These are phyloP conservation scores for Gardenia jasminoides DNA, from an alignment of 257 asterid species.

Conservation along the genomic window DNA sequence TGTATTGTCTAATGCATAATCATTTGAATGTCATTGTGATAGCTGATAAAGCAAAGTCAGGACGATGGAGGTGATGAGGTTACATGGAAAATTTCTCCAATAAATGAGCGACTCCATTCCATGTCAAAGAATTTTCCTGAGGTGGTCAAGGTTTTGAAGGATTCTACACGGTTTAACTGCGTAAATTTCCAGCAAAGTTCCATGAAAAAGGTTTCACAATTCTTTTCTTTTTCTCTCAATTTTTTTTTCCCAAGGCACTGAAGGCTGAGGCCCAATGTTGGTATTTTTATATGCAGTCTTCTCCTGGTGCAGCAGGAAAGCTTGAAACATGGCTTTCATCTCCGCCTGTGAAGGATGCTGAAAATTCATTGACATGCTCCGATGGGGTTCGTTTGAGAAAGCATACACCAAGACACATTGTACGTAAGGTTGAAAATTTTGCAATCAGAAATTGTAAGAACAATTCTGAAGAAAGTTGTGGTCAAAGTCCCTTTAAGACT, in stretches of 20 bases:
- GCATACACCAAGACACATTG: slow-evolving; percentile 25
- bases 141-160: slow-evolving; percentile 66
- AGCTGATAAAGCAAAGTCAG: slow-evolving; percentile 95
- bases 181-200: slow-evolving; percentile 68
- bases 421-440: slow-evolving; percentile 33
- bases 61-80: slow-evolving; percentile 84
- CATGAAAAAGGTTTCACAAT: slow-evolving; percentile 47
- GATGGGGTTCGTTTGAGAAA: slow-evolving; percentile 36
- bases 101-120: slow-evolving; percentile 76
- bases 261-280: slow-evolving; percentile 16
- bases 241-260: slow-evolving; percentile 3
- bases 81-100: slow-evolving; percentile 91
- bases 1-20: not conserved
- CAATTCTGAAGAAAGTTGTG: slow-evolving; percentile 36
- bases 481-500: slow-evolving; percentile 84
- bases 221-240: not conserved
- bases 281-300: slow-evolving; percentile 40
- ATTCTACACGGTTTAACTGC: slow-evolving; percentile 73
- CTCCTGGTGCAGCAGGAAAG: slow-evolving; percentile 54
- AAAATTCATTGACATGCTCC: slow-evolving; percentile 42
- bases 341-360: slow-evolving; percentile 57
- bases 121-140: slow-evolving; percentile 68
- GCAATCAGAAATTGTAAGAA: slow-evolving; percentile 29
- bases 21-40: slow-evolving; percentile 14
- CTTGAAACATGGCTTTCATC: slow-evolving; percentile 74